These are phyloP conservation scores for Quercus engelmannii DNA, from an alignment of 306 rosid species.

Conservation along the genomic window DNA sequence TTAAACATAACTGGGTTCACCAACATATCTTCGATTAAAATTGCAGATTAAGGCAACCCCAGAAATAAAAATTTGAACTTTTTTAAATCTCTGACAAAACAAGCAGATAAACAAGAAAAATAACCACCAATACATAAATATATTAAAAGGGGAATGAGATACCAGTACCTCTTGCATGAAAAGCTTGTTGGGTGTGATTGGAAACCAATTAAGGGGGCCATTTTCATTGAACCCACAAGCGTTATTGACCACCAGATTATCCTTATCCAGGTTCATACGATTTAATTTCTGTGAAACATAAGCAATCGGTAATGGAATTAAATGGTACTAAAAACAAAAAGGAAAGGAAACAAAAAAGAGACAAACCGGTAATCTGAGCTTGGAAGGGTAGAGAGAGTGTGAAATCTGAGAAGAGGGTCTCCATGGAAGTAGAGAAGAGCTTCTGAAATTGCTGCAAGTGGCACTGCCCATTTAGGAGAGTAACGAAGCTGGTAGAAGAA, in stretches of 20 bases:
- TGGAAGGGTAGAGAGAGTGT: slow-evolving; percentile 32
- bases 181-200: slow-evolving; percentile 66
- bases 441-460: slow-evolving; percentile 52
- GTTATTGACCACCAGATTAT: slow-evolving; percentile 47
- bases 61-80: slow-evolving; percentile 13
- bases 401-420: slow-evolving; percentile 44
- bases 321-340: not conserved
- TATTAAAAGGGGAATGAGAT: not conserved
- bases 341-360: not conserved
- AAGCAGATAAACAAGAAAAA: not conserved
- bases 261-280: slow-evolving; percentile 49
- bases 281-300: slow-evolving; percentile 42
- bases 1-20: slow-evolving; percentile 18
- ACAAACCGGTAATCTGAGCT: slow-evolving; percentile 46
- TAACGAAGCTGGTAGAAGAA: not conserved
- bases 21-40: slow-evolving; percentile 1
- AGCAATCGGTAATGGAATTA: not conserved
- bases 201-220: slow-evolving; percentile 53
- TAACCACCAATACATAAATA: slow-evolving; percentile 5
- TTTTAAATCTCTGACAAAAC: not conserved
- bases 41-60: not conserved
- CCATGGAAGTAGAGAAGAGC: slow-evolving; percentile 54
- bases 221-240: slow-evolving; percentile 56
- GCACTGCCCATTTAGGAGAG: slow-evolving; percentile 49
- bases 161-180: slow-evolving; percentile 75